Evolutionary conservation across 2,329 filamentous ascomycete species (phyloP), one percentile per base, ranked within the genome.

Genomic region (Alternaria infectoria): DNA sequence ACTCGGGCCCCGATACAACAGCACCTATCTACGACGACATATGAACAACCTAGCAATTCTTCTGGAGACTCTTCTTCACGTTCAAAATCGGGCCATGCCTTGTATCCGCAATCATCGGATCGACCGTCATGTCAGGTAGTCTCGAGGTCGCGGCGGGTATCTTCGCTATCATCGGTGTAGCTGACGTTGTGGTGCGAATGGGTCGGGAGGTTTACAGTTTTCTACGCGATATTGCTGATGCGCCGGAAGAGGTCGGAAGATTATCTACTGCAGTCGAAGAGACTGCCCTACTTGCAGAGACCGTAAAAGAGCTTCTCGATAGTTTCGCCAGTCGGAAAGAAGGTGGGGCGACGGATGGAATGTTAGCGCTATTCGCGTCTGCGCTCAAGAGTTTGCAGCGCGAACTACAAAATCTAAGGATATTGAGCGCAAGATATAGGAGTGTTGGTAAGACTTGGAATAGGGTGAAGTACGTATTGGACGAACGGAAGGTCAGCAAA

Each of bases 131-230:
- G 47, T 51, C 32, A 9, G 52, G 32, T 23, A 44, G 47, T 6
- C 46, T 66, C 9, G 65, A 65, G 25, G 44, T 57, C 17, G 61
- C 59, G 12, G 64, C 67, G 21, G 55, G 63, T 9, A 55, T 66
- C 13, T 67, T 71, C 45, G 69, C 69, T 8, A 66, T 69, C 11
- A 60, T 69, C 10, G 67, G 69, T 6, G 63, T 64, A 15, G 64
- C 61, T 11, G 69, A 71, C 40, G 63, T 69, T 45, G 55, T 64
- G 13, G 17, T 69, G 5, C 55, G 65, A 54, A 55, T 59, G 19
- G 57, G 62, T 10, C 55, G 64, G 13, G 64, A 68, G 12, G 57
- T 66, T 36, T 66, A 61, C 23, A 52, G 45, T 9, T 71, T 71
- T 40, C 40, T 71, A 26, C 56, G 55, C 45, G 60, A 59, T 19